Percentiles rank a stretch among this genome's conserved stretches.
These are phyloP conservation scores for Pythium diclinum DNA, from an alignment of 352 stramenopile species.

Conservation along the genomic window DNA sequence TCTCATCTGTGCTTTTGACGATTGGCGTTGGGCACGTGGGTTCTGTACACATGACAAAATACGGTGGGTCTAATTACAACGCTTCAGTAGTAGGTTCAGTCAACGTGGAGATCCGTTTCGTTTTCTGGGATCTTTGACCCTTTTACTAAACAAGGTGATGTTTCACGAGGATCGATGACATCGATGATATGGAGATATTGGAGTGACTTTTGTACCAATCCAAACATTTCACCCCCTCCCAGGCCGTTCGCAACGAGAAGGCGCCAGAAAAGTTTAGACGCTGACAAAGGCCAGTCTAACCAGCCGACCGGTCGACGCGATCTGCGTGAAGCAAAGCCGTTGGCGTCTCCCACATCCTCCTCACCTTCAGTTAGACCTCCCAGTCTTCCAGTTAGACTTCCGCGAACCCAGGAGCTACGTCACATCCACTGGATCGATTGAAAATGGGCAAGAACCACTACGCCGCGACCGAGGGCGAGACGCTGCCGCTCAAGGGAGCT, in stretches of 20 bases:
- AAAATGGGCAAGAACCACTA: conserved; percentile 38
- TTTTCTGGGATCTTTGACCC: neutral
- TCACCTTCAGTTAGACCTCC: neutral
- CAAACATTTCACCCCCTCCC: neutral
- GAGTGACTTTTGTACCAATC: no score
- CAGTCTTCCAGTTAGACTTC: conserved; percentile 13
- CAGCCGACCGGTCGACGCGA: neutral
- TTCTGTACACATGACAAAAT: neutral
- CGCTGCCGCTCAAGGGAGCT: conserved; percentile 46
- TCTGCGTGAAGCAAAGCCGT: neutral
- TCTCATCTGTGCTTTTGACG: neutral
- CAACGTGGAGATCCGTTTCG: neutral
- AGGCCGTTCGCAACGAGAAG: neutral
- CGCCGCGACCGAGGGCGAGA: conserved; percentile 47
- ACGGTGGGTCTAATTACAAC: no score
- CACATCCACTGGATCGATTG: neutral
- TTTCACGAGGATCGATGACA: neutral
- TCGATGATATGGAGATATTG: neutral
- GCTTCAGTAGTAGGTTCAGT: neutral
- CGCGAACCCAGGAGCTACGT: neutral
- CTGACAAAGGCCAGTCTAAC: neutral
- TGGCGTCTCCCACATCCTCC: neutral
- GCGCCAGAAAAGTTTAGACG: neutral
- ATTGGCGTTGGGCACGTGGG: neutral
- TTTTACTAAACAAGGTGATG: neutral